Conservation (phyloP, 805 yeast species). For the Wickerhamiella cacticola region DNA sequence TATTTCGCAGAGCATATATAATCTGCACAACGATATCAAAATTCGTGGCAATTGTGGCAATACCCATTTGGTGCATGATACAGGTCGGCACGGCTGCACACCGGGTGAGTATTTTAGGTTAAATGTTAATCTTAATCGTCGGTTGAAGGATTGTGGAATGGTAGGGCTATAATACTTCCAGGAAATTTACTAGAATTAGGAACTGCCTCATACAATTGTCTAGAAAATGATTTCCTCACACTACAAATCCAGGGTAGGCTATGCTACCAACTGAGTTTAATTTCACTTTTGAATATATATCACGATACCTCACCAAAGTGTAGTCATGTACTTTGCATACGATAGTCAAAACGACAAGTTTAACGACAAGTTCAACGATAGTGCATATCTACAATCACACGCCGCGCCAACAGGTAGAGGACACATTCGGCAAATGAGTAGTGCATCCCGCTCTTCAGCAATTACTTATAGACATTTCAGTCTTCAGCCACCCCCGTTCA, state of each 20-base stretch:
- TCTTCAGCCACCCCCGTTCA: conserved; percentile 2
- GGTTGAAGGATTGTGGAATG: neutral
- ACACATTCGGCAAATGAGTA: conserved; percentile 3
- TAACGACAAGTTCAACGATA: neutral
- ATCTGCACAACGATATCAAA: no score
- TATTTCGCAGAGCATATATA: no score
- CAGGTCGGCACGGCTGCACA: neutral
- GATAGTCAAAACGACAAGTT: conserved; percentile 2
- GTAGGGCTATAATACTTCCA: no score
- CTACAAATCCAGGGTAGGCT: neutral
- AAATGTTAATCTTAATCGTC: neutral
- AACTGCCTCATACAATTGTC: no score
- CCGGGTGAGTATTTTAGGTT: neutral
- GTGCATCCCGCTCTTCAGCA: neutral
- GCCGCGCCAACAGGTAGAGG: neutral
- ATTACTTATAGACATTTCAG: conserved; percentile 3
- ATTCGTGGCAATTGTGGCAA: no score
- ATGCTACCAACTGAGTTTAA: conserved; percentile 3
- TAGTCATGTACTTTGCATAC: neutral
- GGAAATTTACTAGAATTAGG: no score
- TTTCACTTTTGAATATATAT: neutral
- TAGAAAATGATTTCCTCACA: no score
- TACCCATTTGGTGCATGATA: no score
- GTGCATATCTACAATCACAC: neutral
- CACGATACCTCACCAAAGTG: neutral